Base-by-base conservation (phyloP, 306 rosid genomes). In the Cajanus cajan region DNA sequence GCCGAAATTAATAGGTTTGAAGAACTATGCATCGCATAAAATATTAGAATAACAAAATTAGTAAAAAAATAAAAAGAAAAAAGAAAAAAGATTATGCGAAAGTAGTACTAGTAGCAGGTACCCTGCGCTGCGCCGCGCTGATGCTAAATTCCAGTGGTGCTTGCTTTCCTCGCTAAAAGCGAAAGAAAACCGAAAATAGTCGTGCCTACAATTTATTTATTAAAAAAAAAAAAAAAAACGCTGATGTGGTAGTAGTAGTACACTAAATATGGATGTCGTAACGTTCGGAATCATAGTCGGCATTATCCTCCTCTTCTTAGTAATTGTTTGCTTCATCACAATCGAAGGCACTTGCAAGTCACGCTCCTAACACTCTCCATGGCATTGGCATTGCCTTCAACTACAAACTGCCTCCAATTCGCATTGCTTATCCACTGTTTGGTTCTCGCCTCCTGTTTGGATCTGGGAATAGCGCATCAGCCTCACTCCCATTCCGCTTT, bases 251-350 rank as follows among this genome's bases (percentile, higher is more conserved):
- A 45, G 39, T 14, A 4, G 14, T 9, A 65, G n/a, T 9, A 14
- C 36, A 31, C 15, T 18, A 4, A 59, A 66, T 21, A 92, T 90
- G 98, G 98, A 92, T 85, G 89, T 87, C 0, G 57, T 92, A 64
- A 79, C 92, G 4, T 94, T 92, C 87, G 98, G 98, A 41, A 79
- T 92, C 22, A 94, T 92, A 86, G 64, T 94, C 73, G 94, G 79
- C 44, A 81, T 92, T 52, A 91, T 94, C 51, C 48, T 94, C n/a
- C 92, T 94, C 66, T 92, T 92, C 83, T 79, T 94, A 33, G 51
- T 24, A 4, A 68, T 78, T 21, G 92, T 94, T 48, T 87, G 97
- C 82, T 84, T 78, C 82, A 90, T 94, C 87, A 90, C 97, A 37
- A 90, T 94, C 28, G 89, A 92, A 81, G 98, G 98, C 70, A 89